Evolutionary conservation across 2,329 filamentous ascomycete genomes (phyloP), one percentile per base, ranked within the genome.

Genomic region (Pezicula rhizophila): DNA sequence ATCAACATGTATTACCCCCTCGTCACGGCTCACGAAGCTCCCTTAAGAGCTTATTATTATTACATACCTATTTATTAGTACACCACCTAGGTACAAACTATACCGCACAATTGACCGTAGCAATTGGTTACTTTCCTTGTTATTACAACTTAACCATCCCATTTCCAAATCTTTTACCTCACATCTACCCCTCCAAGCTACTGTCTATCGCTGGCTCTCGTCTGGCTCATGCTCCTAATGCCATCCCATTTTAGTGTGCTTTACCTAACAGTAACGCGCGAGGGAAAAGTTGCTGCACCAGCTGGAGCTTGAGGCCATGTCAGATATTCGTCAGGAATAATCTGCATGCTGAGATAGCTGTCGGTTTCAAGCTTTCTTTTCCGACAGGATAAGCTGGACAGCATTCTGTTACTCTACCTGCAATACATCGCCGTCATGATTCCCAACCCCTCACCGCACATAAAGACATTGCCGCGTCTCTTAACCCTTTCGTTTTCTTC

Each of bases 401-500:
- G 37, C 44, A 35, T 34, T 28, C 37, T 45, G 42, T 46, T 42
- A 33, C 25, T 31, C 40, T 39, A 34, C 48, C 48, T 54, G 50
- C 53, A 52, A 50, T 51, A 46, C 43, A 48, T 48, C 47, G 54
- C 53, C 49, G 52, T 52, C 49, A 53, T 56, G 52, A 56, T 44
- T 51, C 49, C 43, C 5, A 15, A 34, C 31, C 52, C 57, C 56
- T 41, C 55, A 50, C 52, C 18, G n/a, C 42, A 43, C 39, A 50
- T 54, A 57, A 53, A 48, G 47, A 25, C 23, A 14, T 45, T 42
- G 23, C 46, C 37, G 46, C 53, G 46, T 46, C 43, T 41, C 44
- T 48, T n/a, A 20, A 18, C 18, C 18, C 15, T 23, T 12, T 45
- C 49, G 34, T 39, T 31, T 38, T n/a, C 20, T 45, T 33, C 28